Conservation (phyloP, 2,329 filamentous ascomycete species). For the Phialophora macrospora region DNA sequence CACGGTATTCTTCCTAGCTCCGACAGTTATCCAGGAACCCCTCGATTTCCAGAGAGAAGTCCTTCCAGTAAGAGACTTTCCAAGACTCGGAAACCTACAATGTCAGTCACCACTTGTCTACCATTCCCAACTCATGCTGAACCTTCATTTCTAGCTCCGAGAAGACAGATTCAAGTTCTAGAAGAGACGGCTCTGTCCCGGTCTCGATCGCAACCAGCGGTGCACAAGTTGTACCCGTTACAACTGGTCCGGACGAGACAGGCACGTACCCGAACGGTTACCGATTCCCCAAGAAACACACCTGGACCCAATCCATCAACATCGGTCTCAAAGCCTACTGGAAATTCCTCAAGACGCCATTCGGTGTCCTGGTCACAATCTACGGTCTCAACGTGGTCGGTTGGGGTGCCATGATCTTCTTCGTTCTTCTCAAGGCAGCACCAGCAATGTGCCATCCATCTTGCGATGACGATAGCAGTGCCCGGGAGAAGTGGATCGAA, state of each 20-base stretch:
- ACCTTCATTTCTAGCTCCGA: conserved; percentile 4
- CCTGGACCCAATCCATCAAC: conserved; percentile 42
- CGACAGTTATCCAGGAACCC: neutral
- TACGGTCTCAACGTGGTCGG: conserved; percentile 84
- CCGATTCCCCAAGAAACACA: conserved; percentile 45
- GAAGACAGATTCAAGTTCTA: conserved; percentile 15
- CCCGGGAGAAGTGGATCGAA: conserved; percentile 83
- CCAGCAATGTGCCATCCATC: conserved; percentile 58
- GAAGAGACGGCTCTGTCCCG: conserved; percentile 23
- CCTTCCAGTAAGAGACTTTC: conserved; percentile 7
- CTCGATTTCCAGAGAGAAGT: neutral
- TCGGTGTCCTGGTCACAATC: conserved; percentile 76
- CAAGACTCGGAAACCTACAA: conserved; percentile 5
- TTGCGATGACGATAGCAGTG: conserved; percentile 75
- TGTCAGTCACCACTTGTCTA: neutral
- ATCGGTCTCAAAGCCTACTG: conserved; percentile 44
- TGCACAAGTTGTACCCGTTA: conserved; percentile 20
- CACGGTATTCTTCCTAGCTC: neutral
- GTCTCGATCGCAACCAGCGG: conserved; percentile 19
- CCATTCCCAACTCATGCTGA: neutral
- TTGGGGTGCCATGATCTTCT: conserved; percentile 90
- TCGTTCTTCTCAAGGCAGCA: conserved; percentile 77
- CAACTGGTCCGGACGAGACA: conserved; percentile 41
- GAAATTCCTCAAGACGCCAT: conserved; percentile 71
- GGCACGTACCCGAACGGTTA: conserved; percentile 46